Evolutionary conservation across 176 grass and related monocot species (phyloP).

Genomic region (Olyra latifolia): DNA sequence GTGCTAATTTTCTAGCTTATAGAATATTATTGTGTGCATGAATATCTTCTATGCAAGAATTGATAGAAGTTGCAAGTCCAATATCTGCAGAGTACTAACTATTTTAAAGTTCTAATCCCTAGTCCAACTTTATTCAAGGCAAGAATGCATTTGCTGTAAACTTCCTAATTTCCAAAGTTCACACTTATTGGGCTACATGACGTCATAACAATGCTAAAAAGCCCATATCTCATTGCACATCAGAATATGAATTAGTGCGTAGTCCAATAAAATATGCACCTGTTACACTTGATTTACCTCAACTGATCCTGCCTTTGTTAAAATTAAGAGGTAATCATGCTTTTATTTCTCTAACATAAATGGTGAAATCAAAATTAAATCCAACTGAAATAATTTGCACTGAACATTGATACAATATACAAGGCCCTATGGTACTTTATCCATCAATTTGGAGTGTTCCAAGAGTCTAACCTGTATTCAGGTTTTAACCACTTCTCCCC

Average conservation of each 20-base stretch:
- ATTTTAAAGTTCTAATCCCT: not conserved
- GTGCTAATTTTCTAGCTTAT: constrained; percentile 8
- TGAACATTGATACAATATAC: not conserved
- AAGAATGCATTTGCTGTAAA: not conserved
- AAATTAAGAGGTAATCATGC: not conserved
- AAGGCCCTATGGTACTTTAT: constrained; percentile 14
- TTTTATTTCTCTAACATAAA: not conserved
- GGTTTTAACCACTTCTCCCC: constrained; percentile 99
- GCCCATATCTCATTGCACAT: not conserved
- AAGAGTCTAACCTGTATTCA: constrained; percentile 82
- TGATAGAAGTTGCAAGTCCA: constrained; percentile 7
- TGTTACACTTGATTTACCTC: not conserved
- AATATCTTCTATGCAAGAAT: constrained; percentile 7
- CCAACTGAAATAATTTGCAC: not conserved
- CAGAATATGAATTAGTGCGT: not conserved
- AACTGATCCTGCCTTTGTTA: not conserved
- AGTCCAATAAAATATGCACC: not conserved
- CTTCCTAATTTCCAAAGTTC: not conserved
- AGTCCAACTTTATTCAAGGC: not conserved
- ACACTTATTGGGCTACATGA: not conserved
- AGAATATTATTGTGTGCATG: not conserved
- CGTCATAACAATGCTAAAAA: constrained; percentile 12
- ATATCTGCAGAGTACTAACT: not conserved
- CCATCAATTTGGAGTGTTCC: constrained; percentile 3
- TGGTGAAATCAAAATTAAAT: not conserved